Conservation (phyloP, 2,329 filamentous ascomycete species). For the Ophiostoma australiae region DNA sequence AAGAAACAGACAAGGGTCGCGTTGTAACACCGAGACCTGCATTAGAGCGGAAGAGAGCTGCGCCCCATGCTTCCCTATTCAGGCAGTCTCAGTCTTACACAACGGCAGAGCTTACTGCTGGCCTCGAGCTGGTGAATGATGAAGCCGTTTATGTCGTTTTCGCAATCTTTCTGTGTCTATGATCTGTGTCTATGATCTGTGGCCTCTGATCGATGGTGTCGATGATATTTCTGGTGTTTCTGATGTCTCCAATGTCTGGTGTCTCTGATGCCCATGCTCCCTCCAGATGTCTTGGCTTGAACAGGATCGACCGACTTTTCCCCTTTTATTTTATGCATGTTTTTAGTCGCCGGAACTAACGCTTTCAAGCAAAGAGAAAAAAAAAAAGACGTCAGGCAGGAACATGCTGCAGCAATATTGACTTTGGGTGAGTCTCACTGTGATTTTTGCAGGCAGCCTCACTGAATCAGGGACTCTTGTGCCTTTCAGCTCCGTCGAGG, state of each 20-base stretch:
- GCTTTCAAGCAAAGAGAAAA: not conserved
- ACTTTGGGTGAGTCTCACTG: not conserved
- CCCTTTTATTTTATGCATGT: not conserved
- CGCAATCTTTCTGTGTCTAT: not conserved
- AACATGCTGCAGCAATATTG: not conserved
- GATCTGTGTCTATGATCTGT: slow-evolving; percentile 1
- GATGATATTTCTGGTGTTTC: no score
- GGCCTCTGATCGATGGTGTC: not conserved
- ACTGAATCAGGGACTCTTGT: not conserved
- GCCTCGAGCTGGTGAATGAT: not conserved
- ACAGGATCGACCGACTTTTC: not conserved
- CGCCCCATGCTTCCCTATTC: not conserved
- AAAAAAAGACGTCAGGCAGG: not conserved
- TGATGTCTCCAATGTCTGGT: not conserved
- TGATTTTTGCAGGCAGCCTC: not conserved
- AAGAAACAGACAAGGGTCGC: not conserved
- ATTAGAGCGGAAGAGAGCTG: not conserved
- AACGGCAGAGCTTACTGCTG: slow-evolving; percentile 2
- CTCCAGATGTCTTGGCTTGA: not conserved
- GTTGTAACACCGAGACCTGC: slow-evolving; percentile 7
- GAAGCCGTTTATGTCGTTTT: not conserved
- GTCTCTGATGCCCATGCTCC: not conserved
- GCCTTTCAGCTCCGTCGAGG: not conserved
- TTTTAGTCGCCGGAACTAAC: not conserved
- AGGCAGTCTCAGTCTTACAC: not conserved